Evolutionary conservation across 208 protist genomes (phyloP), one percentile per base, ranked within the genome.

Genomic region (Tritrichomonas foetus): DNA sequence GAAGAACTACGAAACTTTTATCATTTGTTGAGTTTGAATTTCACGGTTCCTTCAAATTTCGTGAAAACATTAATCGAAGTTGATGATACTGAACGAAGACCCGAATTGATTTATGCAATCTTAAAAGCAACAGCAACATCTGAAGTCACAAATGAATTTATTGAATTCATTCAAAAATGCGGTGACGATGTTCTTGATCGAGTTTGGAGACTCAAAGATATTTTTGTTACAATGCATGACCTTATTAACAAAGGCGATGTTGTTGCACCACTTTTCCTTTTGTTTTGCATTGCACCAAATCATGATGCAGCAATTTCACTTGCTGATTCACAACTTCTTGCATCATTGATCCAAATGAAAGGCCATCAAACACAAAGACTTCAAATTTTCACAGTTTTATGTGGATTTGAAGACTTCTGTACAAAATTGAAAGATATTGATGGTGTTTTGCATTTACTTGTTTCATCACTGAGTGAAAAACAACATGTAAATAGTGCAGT

Each of bases 81-180:
- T 39, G 36, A 84, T 84, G 74, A 84, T 53, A 30, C 11, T 8
- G n/a, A 84, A 53, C 1, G n/a, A 33, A 84, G 74, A 53, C 41
- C 74, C 1, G 74, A 84, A n/a, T 30, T 84, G 0, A 53, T 84
- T 14, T 84, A 39, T n/a, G 20, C n/a, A 0, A 84, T 84, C 33
- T 84, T 84, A 53, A 84, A 84, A 44, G 74, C 74, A 49, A 84
- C 74, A 13, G 74, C 33, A 49, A 47, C 16, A 25, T 84, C 74
- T 27, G n/a, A 84, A 9, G 41, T 84, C 8, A 47, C 74, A 3
- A 84, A 22, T n/a, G 41, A 47, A 22, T 84, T 84, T 8, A 53
- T 84, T 9, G 36, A 84, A 33, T 53, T 84, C 5, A n/a, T 84
- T 3, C 36, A 84, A 30, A 78, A 78, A 47, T 47, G 20, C 13